A percentile compares a stretch with the other conserved stretches of the same genome.
Conservation (phyloP, 2,329 filamentous ascomycete genomes). For the Aspergillus alliaceus region DNA sequence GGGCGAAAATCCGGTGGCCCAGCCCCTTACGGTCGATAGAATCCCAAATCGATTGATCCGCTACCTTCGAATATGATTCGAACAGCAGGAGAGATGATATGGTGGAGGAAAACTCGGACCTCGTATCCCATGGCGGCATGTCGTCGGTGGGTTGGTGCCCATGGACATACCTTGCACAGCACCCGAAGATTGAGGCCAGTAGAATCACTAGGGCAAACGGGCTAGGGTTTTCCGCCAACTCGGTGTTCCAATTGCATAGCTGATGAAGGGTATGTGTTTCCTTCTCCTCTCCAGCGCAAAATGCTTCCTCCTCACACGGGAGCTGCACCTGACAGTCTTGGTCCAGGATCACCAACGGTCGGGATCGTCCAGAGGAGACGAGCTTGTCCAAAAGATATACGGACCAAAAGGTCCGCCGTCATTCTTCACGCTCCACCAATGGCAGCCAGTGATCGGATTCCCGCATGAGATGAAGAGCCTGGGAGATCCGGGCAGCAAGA, state of each 20-base stretch:
- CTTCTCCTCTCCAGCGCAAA: slow-evolving; percentile 18
- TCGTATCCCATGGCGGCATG: slow-evolving; percentile 37
- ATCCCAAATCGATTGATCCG: slow-evolving; percentile 19
- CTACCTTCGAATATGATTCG: slow-evolving; percentile 31
- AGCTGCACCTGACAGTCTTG: slow-evolving; percentile 28
- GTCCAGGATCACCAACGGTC: slow-evolving; percentile 22
- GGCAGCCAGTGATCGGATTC: slow-evolving; percentile 20
- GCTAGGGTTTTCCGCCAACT: slow-evolving; percentile 19
- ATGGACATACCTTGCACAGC: slow-evolving; percentile 31
- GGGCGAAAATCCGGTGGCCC: slow-evolving; percentile 32
- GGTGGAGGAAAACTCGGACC: slow-evolving; percentile 34
- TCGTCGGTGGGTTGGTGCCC: slow-evolving; percentile 16
- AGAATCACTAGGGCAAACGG: slow-evolving; percentile 31
- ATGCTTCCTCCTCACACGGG: slow-evolving; percentile 23
- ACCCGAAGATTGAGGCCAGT: slow-evolving; percentile 34
- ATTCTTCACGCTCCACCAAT: slow-evolving; percentile 27
- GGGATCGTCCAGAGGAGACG: slow-evolving; percentile 25
- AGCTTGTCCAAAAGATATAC: slow-evolving; percentile 32
- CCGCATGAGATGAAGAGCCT: slow-evolving; percentile 33
- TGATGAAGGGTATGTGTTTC: slow-evolving; percentile 22
- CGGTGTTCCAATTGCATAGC: slow-evolving; percentile 22
- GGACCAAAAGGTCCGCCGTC: slow-evolving; percentile 31
- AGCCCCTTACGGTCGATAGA: slow-evolving; percentile 20
- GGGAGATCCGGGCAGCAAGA: slow-evolving; percentile 62
- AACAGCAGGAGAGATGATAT: slow-evolving; percentile 32